Conservation (phyloP, 805 yeast genomes). For the Kodamaea kakaduensis region DNA sequence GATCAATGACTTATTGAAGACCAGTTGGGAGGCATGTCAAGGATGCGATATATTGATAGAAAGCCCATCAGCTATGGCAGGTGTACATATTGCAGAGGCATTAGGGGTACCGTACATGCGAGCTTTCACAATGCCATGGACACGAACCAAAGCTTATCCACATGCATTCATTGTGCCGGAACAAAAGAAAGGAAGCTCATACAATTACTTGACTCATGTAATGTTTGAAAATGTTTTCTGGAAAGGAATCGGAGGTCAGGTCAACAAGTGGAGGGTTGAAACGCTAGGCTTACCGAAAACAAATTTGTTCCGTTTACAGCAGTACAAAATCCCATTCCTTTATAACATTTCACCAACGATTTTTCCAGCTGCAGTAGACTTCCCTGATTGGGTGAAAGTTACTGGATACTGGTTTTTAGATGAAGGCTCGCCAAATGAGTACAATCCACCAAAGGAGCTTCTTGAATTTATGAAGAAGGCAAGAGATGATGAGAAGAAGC, state of each 20-base stretch:
- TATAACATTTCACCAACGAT: constrained; percentile 86
- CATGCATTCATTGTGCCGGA: constrained; percentile 96
- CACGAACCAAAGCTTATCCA: constrained; percentile 90
- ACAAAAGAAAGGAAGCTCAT: constrained; percentile 87
- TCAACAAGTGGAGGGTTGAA: constrained; percentile 82
- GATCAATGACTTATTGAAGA: constrained; percentile 66
- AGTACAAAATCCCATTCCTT: constrained; percentile 77
- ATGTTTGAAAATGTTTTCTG: constrained; percentile 90
- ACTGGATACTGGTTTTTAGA: constrained; percentile 95
- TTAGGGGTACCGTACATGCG: constrained; percentile 84
- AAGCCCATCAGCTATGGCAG: constrained; percentile 96
- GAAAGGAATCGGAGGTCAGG: constrained; percentile 85
- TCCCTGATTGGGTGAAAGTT: constrained; percentile 91
- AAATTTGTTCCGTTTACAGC: constrained; percentile 65
- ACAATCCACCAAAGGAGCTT: constrained; percentile 58
- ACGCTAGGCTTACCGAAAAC: constrained; percentile 65
- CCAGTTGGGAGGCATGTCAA: constrained; percentile 88
- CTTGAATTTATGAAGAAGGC: constrained; percentile 62
- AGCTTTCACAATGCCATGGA: constrained; percentile 99
- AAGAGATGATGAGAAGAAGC: constrained; percentile 52
- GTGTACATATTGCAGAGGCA: constrained; percentile 93
- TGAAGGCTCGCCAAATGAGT: constrained; percentile 49
- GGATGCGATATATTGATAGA: constrained; percentile 80
- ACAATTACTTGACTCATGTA: constrained; percentile 88
- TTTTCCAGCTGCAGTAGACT: constrained; percentile 90